A percentile compares a stretch with the other conserved stretches of the same genome.
These are phyloP conservation scores for Yarrowia keelungensis DNA, from an alignment of 805 yeast genomes.

Conservation along the genomic window DNA sequence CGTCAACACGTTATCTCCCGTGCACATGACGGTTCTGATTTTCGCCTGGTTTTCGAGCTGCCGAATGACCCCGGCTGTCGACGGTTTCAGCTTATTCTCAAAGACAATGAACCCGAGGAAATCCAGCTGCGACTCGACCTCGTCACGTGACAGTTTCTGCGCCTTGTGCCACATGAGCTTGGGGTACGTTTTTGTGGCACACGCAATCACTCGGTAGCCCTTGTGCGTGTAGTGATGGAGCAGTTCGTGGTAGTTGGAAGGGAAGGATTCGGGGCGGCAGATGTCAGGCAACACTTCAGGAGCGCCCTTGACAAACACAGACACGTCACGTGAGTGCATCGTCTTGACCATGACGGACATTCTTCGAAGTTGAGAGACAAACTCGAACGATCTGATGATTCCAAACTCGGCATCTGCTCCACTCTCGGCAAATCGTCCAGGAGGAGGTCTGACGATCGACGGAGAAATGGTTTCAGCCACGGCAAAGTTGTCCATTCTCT, in stretches of 20 bases:
- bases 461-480: constrained; percentile 36
- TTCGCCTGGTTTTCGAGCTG: constrained; percentile 66
- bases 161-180: constrained; percentile 58
- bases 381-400: constrained; percentile 71
- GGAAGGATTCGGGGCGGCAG: constrained; percentile 74
- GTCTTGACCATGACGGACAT: constrained; percentile 78
- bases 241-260: constrained; percentile 73
- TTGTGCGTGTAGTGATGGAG: constrained; percentile 87
- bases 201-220: constrained; percentile 95
- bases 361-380: constrained; percentile 81
- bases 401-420: constrained; percentile 45
- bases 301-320: constrained; percentile 88
- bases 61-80: constrained; percentile 66
- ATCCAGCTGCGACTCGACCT: constrained; percentile 69
- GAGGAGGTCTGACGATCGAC: constrained; percentile 34
- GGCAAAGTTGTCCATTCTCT: constrained; percentile 32
- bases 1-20: constrained; percentile 95
- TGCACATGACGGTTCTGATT: constrained; percentile 91
- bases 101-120: constrained; percentile 90
- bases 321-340: constrained; percentile 51
- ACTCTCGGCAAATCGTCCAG: constrained; percentile 6
- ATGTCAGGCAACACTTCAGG: constrained; percentile 89
- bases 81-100: constrained; percentile 83
- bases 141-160: constrained; percentile 59
- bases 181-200: constrained; percentile 69